These are phyloP conservation scores for Platismatia glauca DNA, from an alignment of 495 filamentous ascomycete genomes.

Conservation along the genomic window DNA sequence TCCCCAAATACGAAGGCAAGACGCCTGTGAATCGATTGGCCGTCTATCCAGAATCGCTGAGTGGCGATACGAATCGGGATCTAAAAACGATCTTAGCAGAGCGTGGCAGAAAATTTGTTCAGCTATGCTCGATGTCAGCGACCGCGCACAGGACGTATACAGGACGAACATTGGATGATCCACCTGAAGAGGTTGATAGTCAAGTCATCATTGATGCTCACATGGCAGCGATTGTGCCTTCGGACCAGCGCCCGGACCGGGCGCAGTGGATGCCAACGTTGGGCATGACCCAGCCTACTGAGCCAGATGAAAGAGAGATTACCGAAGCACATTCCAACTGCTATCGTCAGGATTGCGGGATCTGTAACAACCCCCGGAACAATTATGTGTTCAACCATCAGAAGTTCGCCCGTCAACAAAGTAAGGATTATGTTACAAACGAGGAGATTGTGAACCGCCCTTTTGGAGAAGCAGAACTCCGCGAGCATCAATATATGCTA, in stretches of 20 bases:
- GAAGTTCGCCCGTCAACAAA: background rate
- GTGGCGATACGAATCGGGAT: background rate
- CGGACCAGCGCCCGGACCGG: background rate
- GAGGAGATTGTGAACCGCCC: background rate
- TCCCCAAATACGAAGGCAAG: background rate
- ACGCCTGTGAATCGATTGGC: background rate
- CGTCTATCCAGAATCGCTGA: background rate
- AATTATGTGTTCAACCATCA: background rate
- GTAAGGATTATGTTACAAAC: background rate
- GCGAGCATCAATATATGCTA: background rate
- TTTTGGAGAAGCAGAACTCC: background rate
- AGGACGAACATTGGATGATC: background rate
- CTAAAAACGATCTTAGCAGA: background rate
- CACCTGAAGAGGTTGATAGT: background rate
- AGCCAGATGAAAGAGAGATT: background rate
- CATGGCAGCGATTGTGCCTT: background rate
- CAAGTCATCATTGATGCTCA: slow-evolving; percentile 2
- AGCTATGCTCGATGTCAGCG: background rate
- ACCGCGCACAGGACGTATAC: background rate
- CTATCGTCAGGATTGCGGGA: background rate
- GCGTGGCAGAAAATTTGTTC: background rate
- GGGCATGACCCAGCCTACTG: background rate
- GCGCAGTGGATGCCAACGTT: background rate
- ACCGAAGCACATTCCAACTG: background rate
- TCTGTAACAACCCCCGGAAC: background rate